Percentiles rank a stretch among this genome's conserved stretches.
phyloP scores from a whole-genome alignment of 768 basidiomycete species.

The Suillus weaverae region DNA sequence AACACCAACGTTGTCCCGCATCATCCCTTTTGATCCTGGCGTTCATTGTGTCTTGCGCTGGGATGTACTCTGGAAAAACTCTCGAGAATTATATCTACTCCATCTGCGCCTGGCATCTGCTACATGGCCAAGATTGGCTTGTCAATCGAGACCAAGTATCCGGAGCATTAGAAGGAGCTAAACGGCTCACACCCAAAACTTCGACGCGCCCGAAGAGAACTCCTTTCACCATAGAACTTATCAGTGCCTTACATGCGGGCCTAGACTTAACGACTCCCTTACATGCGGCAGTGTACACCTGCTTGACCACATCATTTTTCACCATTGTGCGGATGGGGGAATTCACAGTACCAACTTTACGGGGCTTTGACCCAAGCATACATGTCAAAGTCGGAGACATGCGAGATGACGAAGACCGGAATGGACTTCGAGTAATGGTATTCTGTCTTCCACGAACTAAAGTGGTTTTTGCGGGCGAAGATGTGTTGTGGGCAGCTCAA shows the following conservation, averaged over 20 bases:
- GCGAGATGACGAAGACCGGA: accelerated
- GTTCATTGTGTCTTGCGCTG: constrained; percentile 33
- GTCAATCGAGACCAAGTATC: constrained; percentile 28
- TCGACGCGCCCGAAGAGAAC: constrained; percentile 9
- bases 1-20: constrained; percentile 33
- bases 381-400: constrained; percentile 5
- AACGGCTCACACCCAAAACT: neutral
- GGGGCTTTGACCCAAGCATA: neutral
- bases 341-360: neutral
- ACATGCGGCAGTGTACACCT: neutral
- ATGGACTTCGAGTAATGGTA: neutral
- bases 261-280: neutral
- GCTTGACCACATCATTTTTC: neutral
- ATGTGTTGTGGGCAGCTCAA: neutral
- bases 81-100: constrained; percentile 40
- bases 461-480: neutral
- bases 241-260: accelerated
- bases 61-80: constrained; percentile 32
- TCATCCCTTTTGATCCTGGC: constrained; percentile 20
- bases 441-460: neutral
- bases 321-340: neutral
- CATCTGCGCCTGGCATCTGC: constrained; percentile 46
- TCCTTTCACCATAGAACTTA: neutral
- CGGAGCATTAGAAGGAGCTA: constrained; percentile 20
- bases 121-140: constrained; percentile 40